Percentiles rank a stretch among this genome's conserved stretches.
These are phyloP conservation scores for Penicillium sp. DNA, from an alignment of 2,329 filamentous ascomycete genomes.

Conservation along the genomic window DNA sequence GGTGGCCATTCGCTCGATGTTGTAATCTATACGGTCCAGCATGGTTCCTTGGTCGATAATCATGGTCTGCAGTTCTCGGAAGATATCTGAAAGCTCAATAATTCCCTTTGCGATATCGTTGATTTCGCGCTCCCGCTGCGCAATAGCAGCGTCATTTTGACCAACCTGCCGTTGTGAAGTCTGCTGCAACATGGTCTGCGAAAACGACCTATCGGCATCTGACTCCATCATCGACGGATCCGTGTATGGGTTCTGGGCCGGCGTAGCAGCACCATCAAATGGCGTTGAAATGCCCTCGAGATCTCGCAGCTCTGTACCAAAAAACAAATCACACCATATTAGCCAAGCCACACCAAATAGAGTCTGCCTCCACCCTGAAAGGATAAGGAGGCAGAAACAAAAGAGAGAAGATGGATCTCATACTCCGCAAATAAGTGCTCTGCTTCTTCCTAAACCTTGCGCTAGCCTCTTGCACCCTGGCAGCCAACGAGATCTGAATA, in stretches of 20 bases:
- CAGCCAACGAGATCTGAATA: slow-evolving; percentile 86
- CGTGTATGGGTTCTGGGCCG: slow-evolving; percentile 64
- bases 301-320: slow-evolving; percentile 65
- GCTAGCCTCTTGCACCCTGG: slow-evolving; percentile 86
- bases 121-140: slow-evolving; percentile 92
- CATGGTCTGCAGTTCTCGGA: slow-evolving; percentile 94
- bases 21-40: slow-evolving; percentile 95
- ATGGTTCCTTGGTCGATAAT: slow-evolving; percentile 89
- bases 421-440: slow-evolving; percentile 92
- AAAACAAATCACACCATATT: background rate
- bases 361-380: background rate
- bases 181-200: slow-evolving; percentile 82
- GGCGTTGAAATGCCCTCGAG: slow-evolving; percentile 62
- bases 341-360: slow-evolving; percentile 10
- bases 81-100: slow-evolving; percentile 94
- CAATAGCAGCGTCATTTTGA: slow-evolving; percentile 79
- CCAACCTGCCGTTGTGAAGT: slow-evolving; percentile 58
- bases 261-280: slow-evolving; percentile 51
- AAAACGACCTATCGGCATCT: slow-evolving; percentile 88
- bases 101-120: slow-evolving; percentile 98
- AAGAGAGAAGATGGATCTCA: slow-evolving; percentile 18
- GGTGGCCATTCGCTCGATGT: slow-evolving; percentile 90
- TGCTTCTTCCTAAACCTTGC: slow-evolving; percentile 95
- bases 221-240: slow-evolving; percentile 91
- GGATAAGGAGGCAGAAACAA: background rate